Base-by-base conservation (phyloP, 306 rosid genomes). In the Fagus sylvatica region DNA sequence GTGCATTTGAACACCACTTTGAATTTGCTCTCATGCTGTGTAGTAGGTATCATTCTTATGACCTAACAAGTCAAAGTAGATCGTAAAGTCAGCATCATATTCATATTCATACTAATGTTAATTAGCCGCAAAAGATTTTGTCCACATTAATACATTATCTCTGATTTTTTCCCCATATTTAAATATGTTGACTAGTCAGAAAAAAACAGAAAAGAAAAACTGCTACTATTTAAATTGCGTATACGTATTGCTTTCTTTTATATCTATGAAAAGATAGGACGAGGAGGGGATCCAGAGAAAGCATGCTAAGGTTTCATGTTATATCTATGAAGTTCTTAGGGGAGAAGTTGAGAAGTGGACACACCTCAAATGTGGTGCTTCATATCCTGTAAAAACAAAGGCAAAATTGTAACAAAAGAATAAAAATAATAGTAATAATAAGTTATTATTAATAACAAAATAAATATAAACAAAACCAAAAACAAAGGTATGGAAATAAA, bases 321-420 rank as follows among this genome's bases (percentile, higher is more conserved):
- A 7, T 33, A 33, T 4, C 5, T 72, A 15, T 4, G 66, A 32
- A 5, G 36, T 37, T 72, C 0, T 13, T 34, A 1, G 0, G 5
- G 56, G 3, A n/a, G 43, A 46, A 6, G 66, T 37, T 37, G 32
- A 53, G 6, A 53, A 53, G 49, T 12, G 22, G 55, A 7, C 48
- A 79, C 66, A 79, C 83, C 83, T 79, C 22, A 79, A 53, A 48
- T 79, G 69, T 12, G 83, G 78, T 40, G 83, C 83, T 73, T 79
- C 78, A 34, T 73, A 79, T 34, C 83, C 83, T 79, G 55, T 68
- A 55, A 79, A 28, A 42, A 64, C 6, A 6, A 0, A 4, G 17
- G 5, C 4, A 8, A 46, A 10, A 9, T 46, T 46, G 1, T 46
- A 46, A 46, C 15, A 46, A 12, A 43, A 9, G 51, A 13, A 46